Evolutionary conservation across 768 basidiomycete species (phyloP).

Genomic region (Scleroderma bovista): DNA sequence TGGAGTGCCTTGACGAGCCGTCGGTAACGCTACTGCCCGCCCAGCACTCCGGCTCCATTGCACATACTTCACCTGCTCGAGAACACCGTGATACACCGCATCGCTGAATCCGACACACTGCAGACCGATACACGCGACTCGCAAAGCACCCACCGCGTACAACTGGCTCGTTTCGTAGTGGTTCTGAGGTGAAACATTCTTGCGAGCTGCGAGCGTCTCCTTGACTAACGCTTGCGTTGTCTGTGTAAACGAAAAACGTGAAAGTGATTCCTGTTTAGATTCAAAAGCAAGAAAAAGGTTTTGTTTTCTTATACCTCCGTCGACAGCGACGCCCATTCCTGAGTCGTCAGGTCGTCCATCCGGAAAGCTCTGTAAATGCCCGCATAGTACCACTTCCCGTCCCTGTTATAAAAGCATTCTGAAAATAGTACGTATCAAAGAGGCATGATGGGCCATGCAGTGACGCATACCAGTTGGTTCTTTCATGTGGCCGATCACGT

Average conservation of each 20-base stretch:
- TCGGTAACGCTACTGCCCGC: conserved; percentile 11
- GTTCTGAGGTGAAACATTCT: conserved; percentile 75
- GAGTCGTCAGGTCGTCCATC: conserved; percentile 56
- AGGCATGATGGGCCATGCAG: neutral
- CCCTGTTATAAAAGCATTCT: conserved; percentile 83
- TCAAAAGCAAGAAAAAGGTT: neutral
- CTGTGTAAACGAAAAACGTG: conserved; percentile 32
- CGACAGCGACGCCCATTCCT: conserved; percentile 66
- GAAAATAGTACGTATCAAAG: neutral
- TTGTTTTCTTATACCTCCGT: conserved; percentile 44
- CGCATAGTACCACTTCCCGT: conserved; percentile 80
- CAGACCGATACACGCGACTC: conserved; percentile 66
- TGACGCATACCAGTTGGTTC: conserved; percentile 52
- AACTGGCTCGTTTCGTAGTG: conserved; percentile 70
- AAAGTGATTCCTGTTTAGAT: neutral
- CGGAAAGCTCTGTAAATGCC: conserved; percentile 68
- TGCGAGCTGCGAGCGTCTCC: conserved; percentile 65
- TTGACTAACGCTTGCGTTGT: conserved; percentile 61
- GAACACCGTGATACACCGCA: conserved; percentile 53
- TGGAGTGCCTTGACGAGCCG: conserved; percentile 8
- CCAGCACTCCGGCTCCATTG: conserved; percentile 19
- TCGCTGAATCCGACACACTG: conserved; percentile 77
- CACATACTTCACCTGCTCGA: conserved; percentile 50
- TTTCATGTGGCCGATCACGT: conserved; percentile 53
- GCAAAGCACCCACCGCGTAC: conserved; percentile 67